These are phyloP conservation scores for Aspergillus pseudoglaucus DNA, from an alignment of 2,329 filamentous ascomycete species.

Conservation along the genomic window DNA sequence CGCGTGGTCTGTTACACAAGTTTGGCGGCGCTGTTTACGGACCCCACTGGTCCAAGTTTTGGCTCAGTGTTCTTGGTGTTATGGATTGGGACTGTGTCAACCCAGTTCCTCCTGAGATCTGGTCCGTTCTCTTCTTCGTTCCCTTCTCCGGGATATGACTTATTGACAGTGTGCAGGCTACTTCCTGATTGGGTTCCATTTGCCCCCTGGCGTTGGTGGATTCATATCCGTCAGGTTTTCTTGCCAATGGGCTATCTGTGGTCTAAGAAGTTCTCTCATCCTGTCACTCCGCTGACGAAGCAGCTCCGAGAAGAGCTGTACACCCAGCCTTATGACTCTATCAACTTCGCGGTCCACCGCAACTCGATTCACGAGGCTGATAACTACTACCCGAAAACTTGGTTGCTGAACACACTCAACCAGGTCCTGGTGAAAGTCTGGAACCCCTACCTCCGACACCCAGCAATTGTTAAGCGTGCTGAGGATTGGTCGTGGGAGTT, in stretches of 20 bases:
- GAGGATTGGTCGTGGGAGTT: slow-evolving; percentile 78
- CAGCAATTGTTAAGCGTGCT: slow-evolving; percentile 60
- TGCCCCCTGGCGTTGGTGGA: slow-evolving; percentile 93
- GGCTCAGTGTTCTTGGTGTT: slow-evolving; percentile 78
- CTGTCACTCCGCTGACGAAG: slow-evolving; percentile 66
- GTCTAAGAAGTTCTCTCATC: slow-evolving; percentile 73
- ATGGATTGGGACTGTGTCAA: slow-evolving; percentile 90
- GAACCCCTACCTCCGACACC: slow-evolving; percentile 67
- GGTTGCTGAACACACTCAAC: slow-evolving; percentile 71
- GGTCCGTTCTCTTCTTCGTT: slow-evolving; percentile 43
- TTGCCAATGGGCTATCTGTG: slow-evolving; percentile 86
- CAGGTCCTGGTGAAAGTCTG: slow-evolving; percentile 73
- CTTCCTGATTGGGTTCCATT: slow-evolving; percentile 86
- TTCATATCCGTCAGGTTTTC: slow-evolving; percentile 97
- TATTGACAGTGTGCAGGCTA: slow-evolving; percentile 42
- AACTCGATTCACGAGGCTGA: slow-evolving; percentile 75
- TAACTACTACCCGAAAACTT: slow-evolving; percentile 90
- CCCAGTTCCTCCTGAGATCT: slow-evolving; percentile 85
- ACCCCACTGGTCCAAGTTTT: slow-evolving; percentile 97
- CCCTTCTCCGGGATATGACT: background rate
- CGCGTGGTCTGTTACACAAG: slow-evolving; percentile 72
- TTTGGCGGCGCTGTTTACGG: slow-evolving; percentile 76
- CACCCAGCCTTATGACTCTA: slow-evolving; percentile 66
- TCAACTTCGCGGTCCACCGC: slow-evolving; percentile 69
- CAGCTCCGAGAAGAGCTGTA: slow-evolving; percentile 77